Base-by-base conservation (phyloP, 768 basidiomycete genomes). In the Mrakia frigida region DNA sequence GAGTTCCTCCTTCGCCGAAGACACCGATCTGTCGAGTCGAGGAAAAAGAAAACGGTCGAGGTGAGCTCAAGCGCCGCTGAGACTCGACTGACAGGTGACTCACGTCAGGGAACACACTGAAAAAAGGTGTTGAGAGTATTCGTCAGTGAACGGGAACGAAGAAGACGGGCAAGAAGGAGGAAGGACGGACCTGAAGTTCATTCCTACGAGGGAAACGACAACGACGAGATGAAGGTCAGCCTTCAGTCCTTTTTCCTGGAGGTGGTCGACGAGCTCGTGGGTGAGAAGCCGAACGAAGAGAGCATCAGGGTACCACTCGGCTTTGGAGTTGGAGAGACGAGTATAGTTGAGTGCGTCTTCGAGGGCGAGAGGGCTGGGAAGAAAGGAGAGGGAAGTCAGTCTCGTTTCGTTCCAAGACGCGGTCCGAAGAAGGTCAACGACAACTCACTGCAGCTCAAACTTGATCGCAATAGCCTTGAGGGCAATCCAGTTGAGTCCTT, bases 241-340 rank as follows among this genome's bases (percentile, higher is more conserved):
- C 13, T 6, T 50, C 3, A 3, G 21, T 50, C 6, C 43, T 43
- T 43, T 43, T 28, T 10, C 11, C 52, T 37, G 23, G 37, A 33
- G 41, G 2, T 41, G 43, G 25, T 65, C 59, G 73, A 74, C n/a
- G 28, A 61, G 60, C 59, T 74, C 73, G 61, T 74, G 53, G 18
- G 43, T 61, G 25, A 74, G 56, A 2, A 74, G 56, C 2, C 73
- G 73, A 14, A 74, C 73, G 59, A 74, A 74, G 59, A 74, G 73
- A 28, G 37, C 13, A 10, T 61, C 39, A 21, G 73, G 61, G 37
- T 61, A 74, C 73, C 73, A 74, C 4, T 61, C 53, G 11, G 37
- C 73, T 23, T 63, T 74, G 60, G 37, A 25, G 43, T 41, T 56
- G 16, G 73, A 74, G 9, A 65, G 61, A 25, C 61, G 63, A 11